Evolutionary conservation across 176 grass and related monocot genomes (phyloP).

Genomic region (Raddia guianensis): DNA sequence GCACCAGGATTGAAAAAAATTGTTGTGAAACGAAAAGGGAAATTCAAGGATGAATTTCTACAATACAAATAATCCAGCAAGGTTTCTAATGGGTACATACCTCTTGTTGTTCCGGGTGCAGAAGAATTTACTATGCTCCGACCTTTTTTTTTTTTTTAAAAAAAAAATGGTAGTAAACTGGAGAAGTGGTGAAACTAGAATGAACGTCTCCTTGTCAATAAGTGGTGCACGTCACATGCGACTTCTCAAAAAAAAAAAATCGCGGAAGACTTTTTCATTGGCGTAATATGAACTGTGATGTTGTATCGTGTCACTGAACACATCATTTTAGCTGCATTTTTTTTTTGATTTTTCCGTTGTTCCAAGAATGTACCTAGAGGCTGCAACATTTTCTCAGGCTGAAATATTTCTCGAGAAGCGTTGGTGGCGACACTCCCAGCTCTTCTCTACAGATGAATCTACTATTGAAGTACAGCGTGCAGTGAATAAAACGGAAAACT

Average conservation of each 20-base stretch:
- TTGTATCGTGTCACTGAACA: background rate
- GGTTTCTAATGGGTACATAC: background rate
- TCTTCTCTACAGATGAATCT: no score
- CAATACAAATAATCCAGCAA: background rate
- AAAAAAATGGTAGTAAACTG: background rate
- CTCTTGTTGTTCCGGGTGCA: background rate
- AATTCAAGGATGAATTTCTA: slow-evolving; percentile 60
- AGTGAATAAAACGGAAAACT: no score
- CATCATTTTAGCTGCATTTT: background rate
- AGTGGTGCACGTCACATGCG: background rate
- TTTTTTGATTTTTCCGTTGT: background rate
- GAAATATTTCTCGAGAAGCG: background rate
- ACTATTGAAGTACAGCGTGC: no score
- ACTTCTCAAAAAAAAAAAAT: background rate
- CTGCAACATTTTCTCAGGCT: background rate
- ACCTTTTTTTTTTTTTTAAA: background rate
- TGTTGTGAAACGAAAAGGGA: slow-evolving; percentile 20
- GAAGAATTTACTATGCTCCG: background rate
- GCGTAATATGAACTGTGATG: background rate
- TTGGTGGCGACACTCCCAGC: no score
- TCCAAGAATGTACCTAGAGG: background rate
- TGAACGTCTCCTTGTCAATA: background rate
- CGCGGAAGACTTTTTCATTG: background rate
- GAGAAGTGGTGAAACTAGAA: background rate
- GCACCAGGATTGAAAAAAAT: slow-evolving; percentile 5